Evolutionary conservation across 2,329 filamentous ascomycete species (phyloP).

Genomic region (Colletotrichum sp.): DNA sequence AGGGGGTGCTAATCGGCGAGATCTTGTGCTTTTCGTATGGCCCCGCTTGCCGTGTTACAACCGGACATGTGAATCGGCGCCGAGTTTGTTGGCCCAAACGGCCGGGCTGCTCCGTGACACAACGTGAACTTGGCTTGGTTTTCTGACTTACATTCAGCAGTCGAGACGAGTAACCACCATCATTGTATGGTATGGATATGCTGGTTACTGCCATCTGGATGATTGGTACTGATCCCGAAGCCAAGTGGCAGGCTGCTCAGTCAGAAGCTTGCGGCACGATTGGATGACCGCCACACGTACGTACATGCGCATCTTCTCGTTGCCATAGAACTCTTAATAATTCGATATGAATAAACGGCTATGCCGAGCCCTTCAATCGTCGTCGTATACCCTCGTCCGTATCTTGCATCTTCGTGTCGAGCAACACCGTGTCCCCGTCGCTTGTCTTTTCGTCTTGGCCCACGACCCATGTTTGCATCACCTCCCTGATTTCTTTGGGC

Average conservation of each 20-base stretch:
- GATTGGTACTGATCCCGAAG: neutral
- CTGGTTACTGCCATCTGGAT: neutral
- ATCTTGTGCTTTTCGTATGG: neutral
- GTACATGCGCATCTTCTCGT: neutral
- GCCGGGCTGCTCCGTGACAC: neutral
- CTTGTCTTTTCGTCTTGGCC: slow-evolving; percentile 38
- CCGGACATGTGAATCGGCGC: neutral
- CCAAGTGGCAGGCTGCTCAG: neutral
- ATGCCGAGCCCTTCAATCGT: neutral
- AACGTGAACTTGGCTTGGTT: neutral
- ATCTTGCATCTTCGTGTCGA: slow-evolving; percentile 1
- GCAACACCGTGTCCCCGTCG: neutral
- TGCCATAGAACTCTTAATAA: neutral
- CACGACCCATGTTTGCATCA: slow-evolving; percentile 75
- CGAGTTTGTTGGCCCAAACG: neutral
- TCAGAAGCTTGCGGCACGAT: neutral
- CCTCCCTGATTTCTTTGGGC: slow-evolving; percentile 69
- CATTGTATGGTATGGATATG: neutral
- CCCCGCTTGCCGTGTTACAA: neutral
- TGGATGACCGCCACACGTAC: neutral
- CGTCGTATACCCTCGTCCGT: slow-evolving; percentile 14
- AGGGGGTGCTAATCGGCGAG: neutral
- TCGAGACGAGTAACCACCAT: neutral
- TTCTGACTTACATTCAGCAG: neutral
- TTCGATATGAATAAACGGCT: neutral